Percentiles rank a stretch among this genome's conserved stretches.
Conservation (phyloP, 345 rosid species). For the Eucalyptus tenuipes region DNA sequence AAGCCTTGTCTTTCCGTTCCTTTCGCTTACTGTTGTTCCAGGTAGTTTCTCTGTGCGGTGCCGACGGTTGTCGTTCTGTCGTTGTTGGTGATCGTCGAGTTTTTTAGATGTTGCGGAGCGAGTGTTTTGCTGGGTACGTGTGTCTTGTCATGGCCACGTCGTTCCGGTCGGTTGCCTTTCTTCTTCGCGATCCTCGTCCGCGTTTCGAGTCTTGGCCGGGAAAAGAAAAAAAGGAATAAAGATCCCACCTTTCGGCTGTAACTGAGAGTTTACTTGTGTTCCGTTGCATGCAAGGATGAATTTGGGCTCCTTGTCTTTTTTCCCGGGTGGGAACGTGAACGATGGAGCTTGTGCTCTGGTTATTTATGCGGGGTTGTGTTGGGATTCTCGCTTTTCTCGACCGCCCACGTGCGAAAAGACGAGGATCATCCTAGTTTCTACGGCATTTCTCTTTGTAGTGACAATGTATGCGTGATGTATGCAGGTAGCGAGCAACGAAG, state of each 20-base stretch:
- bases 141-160: background rate
- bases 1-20: background rate
- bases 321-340: background rate
- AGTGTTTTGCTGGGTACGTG: background rate
- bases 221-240: background rate
- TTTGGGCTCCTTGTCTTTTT: background rate
- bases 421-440: background rate
- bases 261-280: background rate
- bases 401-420: background rate
- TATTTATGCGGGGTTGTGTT: background rate
- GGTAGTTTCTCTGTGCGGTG: background rate
- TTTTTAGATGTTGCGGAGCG: background rate
- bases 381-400: background rate
- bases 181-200: background rate
- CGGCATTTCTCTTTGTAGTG: background rate
- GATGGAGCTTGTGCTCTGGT: background rate
- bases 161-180: background rate
- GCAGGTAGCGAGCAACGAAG: constrained; percentile 63
- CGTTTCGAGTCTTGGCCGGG: background rate
- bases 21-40: background rate
- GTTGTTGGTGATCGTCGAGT: background rate
- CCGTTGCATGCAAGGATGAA: background rate
- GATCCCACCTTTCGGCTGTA: background rate
- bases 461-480: background rate
- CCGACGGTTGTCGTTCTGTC: background rate